Base-by-base conservation (phyloP, 805 yeast genomes). In the Kodamaea laetipori region DNA sequence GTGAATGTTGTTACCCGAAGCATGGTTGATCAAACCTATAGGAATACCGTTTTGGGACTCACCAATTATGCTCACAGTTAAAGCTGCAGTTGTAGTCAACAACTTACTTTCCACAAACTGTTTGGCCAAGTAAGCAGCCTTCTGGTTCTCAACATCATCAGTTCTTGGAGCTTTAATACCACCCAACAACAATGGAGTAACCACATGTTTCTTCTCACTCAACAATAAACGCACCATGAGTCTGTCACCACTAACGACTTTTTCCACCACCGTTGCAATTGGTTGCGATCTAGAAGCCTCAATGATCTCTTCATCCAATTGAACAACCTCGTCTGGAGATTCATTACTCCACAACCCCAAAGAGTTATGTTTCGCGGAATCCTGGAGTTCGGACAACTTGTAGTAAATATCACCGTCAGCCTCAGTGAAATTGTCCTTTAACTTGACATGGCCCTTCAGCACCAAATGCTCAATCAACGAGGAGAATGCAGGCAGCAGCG, bases 211-310 rank as follows among this genome's bases (percentile, higher is more conserved):
- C n/a, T 64, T 63, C 37, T 70, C 64, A 45, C 67, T 69, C 23
- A 78, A 64, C 43, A 81, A 50, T 9, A 81, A 60, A 31, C 95
- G 76, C 9, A 79, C 76, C 28, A 83, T 67, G n/a, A 87, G 62
- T 37, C 95, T 69, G 64, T 88, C 96, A 38, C 96, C 96, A 49
- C 82, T 69, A 46, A 86, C 73, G 24, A 84, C 94, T 54, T 77
- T 81, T 63, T 88, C 95, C 18, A 88, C 83, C 44, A 88, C 75
- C 24, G 86, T 73, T 12, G 72, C 63, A 38, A 78, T 61, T 18
- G 81, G 78, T n/a, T 61, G 43, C 11, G 55, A 51, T 41, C 57
- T 58, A 6, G 80, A 71, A 12, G 58, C 61, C 12, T 36, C 19
- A 35, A 66, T 59, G 28, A 70, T 63, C 4, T 47, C 50, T 8